phyloP scores from a whole-genome alignment of 306 rosid genomes.

The Phaseolus lunatus region DNA sequence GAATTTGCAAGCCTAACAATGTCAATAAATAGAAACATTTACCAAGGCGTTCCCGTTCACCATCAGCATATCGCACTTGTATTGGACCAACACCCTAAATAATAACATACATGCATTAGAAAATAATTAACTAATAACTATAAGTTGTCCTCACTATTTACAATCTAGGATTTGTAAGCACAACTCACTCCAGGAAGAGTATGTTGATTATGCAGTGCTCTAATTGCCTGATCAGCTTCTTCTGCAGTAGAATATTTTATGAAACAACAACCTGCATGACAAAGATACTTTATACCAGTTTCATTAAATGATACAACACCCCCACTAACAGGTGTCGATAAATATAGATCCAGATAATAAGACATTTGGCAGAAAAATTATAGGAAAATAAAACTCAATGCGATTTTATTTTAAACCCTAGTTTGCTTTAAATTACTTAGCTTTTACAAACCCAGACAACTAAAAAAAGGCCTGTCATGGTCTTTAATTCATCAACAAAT shows the following conservation, averaged over 20 bases:
- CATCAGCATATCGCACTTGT: constrained; percentile 99
- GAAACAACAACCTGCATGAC: constrained; percentile 97
- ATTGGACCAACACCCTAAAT: constrained; percentile 89
- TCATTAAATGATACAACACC: constrained; percentile 17
- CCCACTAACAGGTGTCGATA: constrained; percentile 11
- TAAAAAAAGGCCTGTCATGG: not conserved
- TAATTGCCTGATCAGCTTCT: constrained; percentile 95
- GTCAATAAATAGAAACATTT: constrained; percentile 44
- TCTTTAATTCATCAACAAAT: constrained; percentile 14
- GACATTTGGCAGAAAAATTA: constrained; percentile 6
- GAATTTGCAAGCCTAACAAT: constrained; percentile 35
- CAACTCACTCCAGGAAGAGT: constrained; percentile 95
- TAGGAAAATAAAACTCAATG: constrained; percentile 15
- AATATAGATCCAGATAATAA: constrained; percentile 9
- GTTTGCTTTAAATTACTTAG: constrained; percentile 17
- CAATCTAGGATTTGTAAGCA: constrained; percentile 43
- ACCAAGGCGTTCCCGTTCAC: constrained; percentile 99
- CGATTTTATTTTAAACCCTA: not conserved
- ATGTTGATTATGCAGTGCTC: constrained; percentile 92
- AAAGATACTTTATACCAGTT: constrained; percentile 54
- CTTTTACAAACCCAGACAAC: constrained; percentile 1
- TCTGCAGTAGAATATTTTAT: constrained; percentile 89
- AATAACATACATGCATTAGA: constrained; percentile 38
- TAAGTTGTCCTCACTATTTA: constrained; percentile 27
- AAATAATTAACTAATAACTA: constrained; percentile 34